These are phyloP conservation scores for Kwoniella heveanensis DNA, from an alignment of 768 basidiomycete species.

Conservation along the genomic window DNA sequence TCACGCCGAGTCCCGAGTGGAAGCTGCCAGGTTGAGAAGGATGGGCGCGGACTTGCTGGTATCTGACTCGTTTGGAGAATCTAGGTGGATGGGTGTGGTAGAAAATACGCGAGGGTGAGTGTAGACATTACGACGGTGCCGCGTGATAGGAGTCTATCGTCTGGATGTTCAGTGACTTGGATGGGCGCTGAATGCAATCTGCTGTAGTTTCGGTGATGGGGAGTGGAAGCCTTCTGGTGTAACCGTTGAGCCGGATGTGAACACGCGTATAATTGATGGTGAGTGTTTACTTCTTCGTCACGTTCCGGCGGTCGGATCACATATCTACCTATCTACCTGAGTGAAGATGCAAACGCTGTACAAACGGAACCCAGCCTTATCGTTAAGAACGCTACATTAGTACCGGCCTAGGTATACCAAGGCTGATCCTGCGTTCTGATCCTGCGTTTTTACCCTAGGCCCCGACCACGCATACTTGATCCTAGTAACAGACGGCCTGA, in stretches of 20 bases:
- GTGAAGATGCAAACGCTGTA: too few relatives aligned
- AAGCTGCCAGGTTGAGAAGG: constrained; percentile 77
- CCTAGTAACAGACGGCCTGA: constrained; percentile 90
- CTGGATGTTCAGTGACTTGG: too few relatives aligned
- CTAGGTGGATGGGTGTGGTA: constrained; percentile 86
- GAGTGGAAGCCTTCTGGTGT: constrained; percentile 87
- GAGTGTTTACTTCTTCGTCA: constrained; percentile 27
- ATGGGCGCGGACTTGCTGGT: constrained; percentile 80
- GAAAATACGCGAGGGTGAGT: constrained; percentile 85
- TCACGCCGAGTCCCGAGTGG: constrained; percentile 87
- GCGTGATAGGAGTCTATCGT: too few relatives aligned
- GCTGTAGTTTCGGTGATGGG: constrained; percentile 87
- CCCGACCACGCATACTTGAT: constrained; percentile 82
- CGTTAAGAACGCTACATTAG: neutral
- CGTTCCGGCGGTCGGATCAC: too few relatives aligned
- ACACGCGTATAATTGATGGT: constrained; percentile 76
- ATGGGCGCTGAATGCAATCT: too few relatives aligned
- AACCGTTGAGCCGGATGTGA: constrained; percentile 88
- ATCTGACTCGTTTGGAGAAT: constrained; percentile 92
- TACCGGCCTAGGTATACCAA: neutral
- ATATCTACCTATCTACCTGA: too few relatives aligned
- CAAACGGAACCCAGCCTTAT: too few relatives aligned
- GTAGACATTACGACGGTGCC: neutral
- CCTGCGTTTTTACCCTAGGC: constrained; percentile 75
- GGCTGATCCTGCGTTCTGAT: neutral